These are phyloP conservation scores for Cutaneotrichosporon sp. DNA, from an alignment of 1,284 basidiomycete species.

Conservation along the genomic window DNA sequence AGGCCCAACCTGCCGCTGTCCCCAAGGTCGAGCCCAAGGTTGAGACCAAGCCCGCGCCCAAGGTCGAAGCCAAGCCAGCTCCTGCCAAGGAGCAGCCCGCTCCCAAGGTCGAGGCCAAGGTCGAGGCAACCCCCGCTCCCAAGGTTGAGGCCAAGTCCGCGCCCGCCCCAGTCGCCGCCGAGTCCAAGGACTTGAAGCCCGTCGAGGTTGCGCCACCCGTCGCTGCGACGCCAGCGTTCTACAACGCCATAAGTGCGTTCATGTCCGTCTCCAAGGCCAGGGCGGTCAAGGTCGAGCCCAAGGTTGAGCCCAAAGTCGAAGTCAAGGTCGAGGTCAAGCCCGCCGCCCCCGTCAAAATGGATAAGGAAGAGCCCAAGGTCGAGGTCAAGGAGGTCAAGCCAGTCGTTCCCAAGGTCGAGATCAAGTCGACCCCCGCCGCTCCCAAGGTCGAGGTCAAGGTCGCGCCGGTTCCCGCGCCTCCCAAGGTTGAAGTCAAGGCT, in stretches of 20 bases:
- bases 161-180: too few relatives aligned
- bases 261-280: neutral
- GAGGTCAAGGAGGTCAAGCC: too few relatives aligned
- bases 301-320: too few relatives aligned
- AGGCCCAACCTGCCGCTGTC: neutral
- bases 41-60: neutral
- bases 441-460: neutral
- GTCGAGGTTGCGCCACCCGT: neutral
- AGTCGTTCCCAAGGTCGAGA: neutral
- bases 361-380: too few relatives aligned
- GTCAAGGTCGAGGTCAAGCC: neutral
- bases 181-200: neutral
- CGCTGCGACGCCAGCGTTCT: neutral
- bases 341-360: too few relatives aligned
- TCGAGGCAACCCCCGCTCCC: too few relatives aligned
- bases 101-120: neutral
- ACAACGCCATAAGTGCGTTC: neutral
- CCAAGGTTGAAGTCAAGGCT: neutral
- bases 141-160: neutral
- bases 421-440: neutral
- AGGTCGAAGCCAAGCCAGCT: neutral
- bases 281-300: neutral
- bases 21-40: neutral
- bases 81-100: neutral
- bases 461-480: neutral